phyloP scores from a whole-genome alignment of 768 basidiomycete genomes.

The Piloderma croceum region DNA sequence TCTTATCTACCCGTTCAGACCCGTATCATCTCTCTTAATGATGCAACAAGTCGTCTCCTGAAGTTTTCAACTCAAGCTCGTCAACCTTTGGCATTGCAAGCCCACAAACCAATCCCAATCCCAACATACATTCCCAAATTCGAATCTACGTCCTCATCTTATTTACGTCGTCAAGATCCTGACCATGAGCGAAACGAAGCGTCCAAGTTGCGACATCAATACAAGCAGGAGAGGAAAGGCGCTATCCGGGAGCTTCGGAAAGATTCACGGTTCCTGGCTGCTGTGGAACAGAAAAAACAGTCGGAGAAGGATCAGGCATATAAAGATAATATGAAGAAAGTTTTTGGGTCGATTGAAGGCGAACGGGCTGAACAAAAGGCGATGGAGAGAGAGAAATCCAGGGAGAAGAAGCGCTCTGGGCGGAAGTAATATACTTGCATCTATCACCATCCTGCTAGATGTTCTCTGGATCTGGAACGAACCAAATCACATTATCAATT shows the following conservation, averaged over 20 bases:
- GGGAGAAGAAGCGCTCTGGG: slow-evolving; percentile 72
- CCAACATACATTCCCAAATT: slow-evolving; percentile 93
- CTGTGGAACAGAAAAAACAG: slow-evolving; percentile 79
- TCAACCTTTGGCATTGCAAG: slow-evolving; percentile 76
- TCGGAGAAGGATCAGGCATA: slow-evolving; percentile 80
- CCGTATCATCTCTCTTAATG: slow-evolving; percentile 38
- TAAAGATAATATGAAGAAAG: slow-evolving; percentile 77
- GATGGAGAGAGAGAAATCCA: slow-evolving; percentile 77
- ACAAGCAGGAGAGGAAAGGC: slow-evolving; percentile 95
- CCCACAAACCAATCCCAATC: slow-evolving; percentile 95
- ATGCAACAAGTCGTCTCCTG: slow-evolving; percentile 55
- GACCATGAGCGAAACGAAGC: slow-evolving; percentile 87
- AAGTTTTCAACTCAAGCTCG: slow-evolving; percentile 71
- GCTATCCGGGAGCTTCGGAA: slow-evolving; percentile 95
- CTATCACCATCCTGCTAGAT: neutral
- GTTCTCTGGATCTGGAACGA: neutral
- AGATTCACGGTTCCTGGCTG: slow-evolving; percentile 89
- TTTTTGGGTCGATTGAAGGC: slow-evolving; percentile 67
- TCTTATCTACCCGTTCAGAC: slow-evolving; percentile 34
- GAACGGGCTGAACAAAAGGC: slow-evolving; percentile 95
- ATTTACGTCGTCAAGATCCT: slow-evolving; percentile 78
- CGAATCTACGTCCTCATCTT: slow-evolving; percentile 68
- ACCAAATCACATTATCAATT: too few species aligned
- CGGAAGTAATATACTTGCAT: slow-evolving; percentile 43
- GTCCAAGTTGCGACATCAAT: slow-evolving; percentile 77